Evolutionary conservation across 441 rosid genomes (phyloP).

Genomic region (Viola pubescens): DNA sequence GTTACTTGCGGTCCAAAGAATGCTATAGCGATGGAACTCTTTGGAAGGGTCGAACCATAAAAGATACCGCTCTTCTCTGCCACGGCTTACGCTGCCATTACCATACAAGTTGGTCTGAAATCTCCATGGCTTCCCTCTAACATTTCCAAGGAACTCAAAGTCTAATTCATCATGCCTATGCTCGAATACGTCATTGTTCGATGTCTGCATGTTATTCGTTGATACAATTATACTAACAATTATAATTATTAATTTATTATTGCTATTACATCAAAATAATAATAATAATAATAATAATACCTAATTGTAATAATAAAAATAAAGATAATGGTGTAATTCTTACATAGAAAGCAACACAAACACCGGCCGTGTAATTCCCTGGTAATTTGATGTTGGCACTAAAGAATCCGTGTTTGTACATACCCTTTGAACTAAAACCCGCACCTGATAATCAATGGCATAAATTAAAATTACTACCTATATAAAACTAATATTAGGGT

Average conservation of each 20-base stretch:
- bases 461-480: too few species aligned
- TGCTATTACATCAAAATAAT: too few species aligned
- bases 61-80: slow-evolving; percentile 29
- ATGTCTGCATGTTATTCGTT: background rate
- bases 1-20: slow-evolving; percentile 20
- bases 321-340: too few species aligned
- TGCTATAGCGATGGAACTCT: slow-evolving; percentile 23
- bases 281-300: too few species aligned
- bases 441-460: background rate
- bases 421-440: background rate
- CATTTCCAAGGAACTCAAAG: background rate
- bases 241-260: too few species aligned
- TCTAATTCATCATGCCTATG: background rate
- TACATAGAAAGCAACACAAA: background rate
- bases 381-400: background rate
- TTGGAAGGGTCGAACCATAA: slow-evolving; percentile 30
- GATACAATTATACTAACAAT: too few species aligned
- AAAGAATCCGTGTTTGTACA: background rate
- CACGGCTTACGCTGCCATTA: slow-evolving; percentile 21
- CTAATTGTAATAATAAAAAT: too few species aligned
- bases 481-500: too few species aligned
- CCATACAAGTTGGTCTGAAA: slow-evolving; percentile 34
- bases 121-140: background rate
- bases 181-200: background rate
- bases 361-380: background rate